These are phyloP conservation scores for Cercospora nicotianae DNA, from an alignment of 2,329 filamentous ascomycete species.

Conservation along the genomic window DNA sequence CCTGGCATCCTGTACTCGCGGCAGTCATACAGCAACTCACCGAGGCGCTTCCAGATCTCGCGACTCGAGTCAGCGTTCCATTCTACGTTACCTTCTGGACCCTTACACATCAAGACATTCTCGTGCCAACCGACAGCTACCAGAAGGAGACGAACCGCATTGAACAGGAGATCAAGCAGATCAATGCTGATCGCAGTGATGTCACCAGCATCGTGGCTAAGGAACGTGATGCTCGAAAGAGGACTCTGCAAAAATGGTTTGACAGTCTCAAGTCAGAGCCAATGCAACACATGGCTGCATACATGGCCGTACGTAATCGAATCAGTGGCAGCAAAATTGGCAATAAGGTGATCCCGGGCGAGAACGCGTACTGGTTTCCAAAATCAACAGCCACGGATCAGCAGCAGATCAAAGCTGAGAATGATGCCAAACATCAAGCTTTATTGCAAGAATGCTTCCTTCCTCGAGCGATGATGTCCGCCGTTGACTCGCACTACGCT, in stretches of 20 bases:
- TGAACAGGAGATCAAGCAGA: conserved; percentile 64
- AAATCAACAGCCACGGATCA: conserved; percentile 21
- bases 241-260: conserved; percentile 66
- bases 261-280: conserved; percentile 72
- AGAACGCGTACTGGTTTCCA: conserved; percentile 65
- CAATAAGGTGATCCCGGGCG: conserved; percentile 27
- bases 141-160: conserved; percentile 70
- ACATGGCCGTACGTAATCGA: conserved; percentile 66
- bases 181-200: conserved; percentile 72
- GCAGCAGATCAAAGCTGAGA: conserved; percentile 38
- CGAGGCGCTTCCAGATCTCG: conserved; percentile 60
- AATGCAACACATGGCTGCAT: conserved; percentile 66
- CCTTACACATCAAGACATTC: conserved; percentile 76
- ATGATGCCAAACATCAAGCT: conserved; percentile 66
- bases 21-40: conserved; percentile 71
- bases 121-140: conserved; percentile 75
- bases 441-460: conserved; percentile 89
- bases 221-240: conserved; percentile 69
- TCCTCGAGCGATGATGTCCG: conserved; percentile 80
- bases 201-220: conserved; percentile 65
- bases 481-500: conserved; percentile 83
- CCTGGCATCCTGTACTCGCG: conserved; percentile 69
- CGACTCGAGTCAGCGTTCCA: conserved; percentile 70
- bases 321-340: conserved; percentile 73
- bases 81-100: conserved; percentile 95